Evolutionary conservation across 2,329 filamentous ascomycete species (phyloP).

Genomic region (Cladosporium sp.): DNA sequence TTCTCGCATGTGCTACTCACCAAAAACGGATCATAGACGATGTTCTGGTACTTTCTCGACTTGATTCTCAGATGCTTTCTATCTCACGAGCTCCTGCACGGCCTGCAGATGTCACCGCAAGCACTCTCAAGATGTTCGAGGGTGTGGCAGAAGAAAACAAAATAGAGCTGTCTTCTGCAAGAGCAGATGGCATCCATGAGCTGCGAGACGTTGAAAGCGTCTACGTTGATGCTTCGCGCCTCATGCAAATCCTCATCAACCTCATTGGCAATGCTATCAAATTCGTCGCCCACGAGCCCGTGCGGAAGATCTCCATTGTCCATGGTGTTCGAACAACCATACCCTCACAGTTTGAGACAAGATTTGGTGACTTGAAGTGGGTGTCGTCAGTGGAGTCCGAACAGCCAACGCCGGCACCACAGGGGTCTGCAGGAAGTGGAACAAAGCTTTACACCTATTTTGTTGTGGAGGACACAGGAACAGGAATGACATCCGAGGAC

Average conservation of each 20-base stretch:
- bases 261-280: conserved; percentile 50
- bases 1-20: conserved; percentile 33
- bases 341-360: background rate
- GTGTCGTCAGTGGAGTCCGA: background rate
- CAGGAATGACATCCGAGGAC: conserved; percentile 41
- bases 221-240: conserved; percentile 28
- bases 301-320: conserved; percentile 39
- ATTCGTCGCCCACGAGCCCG: conserved; percentile 42
- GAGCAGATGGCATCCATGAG: background rate
- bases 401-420: background rate
- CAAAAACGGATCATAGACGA: conserved; percentile 49
- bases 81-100: conserved; percentile 39
- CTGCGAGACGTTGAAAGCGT: conserved; percentile 35
- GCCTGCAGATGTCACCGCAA: conserved; percentile 34
- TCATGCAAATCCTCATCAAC: conserved; percentile 42
- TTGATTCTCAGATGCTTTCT: conserved; percentile 36
- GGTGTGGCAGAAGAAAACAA: conserved; percentile 38
- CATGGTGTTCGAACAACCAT: background rate
- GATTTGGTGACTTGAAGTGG: background rate
- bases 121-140: conserved; percentile 42
- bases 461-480: conserved; percentile 43
- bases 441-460: conserved; percentile 30
- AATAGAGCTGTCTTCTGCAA: conserved; percentile 24
- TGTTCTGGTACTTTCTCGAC: conserved; percentile 46
- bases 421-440: background rate